Base-by-base conservation (phyloP, 2,329 filamentous ascomycete species). In the Talaromyces amestolkiae region DNA sequence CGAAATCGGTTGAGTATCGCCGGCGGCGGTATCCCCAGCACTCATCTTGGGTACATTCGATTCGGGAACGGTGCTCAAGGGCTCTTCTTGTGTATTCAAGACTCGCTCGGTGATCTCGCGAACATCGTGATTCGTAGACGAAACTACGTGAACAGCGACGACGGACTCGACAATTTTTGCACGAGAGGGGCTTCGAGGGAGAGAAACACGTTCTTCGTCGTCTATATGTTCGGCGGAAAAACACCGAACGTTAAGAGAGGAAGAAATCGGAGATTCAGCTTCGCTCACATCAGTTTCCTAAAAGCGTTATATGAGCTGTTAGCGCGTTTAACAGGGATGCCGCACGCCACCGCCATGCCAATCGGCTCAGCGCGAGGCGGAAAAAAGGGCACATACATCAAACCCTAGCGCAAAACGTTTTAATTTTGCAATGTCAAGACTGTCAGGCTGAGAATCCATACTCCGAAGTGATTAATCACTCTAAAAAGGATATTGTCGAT, bases 1-100 rank as follows among this genome's bases (percentile, higher is more conserved):
- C 5, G 80, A 81, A 49, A 82, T 72, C 17, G 77, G 75, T 69
- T 82, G 80, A 10, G 80, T 82, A 66, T 81, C 79, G 24, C 76
- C 75, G 27, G 77, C 73, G 3, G 70, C 69, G 53, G 72, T 72
- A n/a, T 76, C 74, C 33, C 71, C 72, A 24, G 73, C 73, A 41
- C 70, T 72, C 76, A 79, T 79, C 56, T 73, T 76, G 39, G 63
- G 68, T 39, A 64, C 24, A 39, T 70, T 71, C 35, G 70, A 70
- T 8, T 70, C 70, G 9, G 72, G 64, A 5, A 70, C 51, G 22
- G 66, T 68, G 59, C 67, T 67, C 56, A 62, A 58, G 54, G 67
- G 65, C 63, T 74, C 66, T 37, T 65, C 47, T 67, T 68, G 63
- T 41, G 69, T 65, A n/a, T 47, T 63, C 11, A 58, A 17, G 19